Conservation (phyloP, 441 rosid genomes). For the Macaranga tanarius region DNA sequence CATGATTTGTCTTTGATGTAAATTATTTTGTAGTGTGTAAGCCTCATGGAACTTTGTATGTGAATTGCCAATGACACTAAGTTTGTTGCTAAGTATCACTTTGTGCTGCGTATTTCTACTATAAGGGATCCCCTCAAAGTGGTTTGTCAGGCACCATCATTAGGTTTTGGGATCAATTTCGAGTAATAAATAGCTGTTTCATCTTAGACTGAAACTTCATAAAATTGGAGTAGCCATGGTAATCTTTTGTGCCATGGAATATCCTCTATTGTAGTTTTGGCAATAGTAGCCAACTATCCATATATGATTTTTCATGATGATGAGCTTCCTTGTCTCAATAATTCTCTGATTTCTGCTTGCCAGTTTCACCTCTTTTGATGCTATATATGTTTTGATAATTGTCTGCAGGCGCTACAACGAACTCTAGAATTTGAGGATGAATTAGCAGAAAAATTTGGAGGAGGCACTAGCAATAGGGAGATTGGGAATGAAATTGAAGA, state of each 20-base stretch:
- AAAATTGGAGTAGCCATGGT: not conserved
- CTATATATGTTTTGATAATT: slow-evolving; percentile 30
- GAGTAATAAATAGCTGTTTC: not conserved
- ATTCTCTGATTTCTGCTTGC: slow-evolving; percentile 17
- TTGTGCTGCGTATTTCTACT: not conserved
- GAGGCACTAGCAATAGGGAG: slow-evolving; percentile 64
- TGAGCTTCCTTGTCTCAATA: not conserved
- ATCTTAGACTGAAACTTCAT: not conserved
- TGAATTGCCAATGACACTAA: not conserved
- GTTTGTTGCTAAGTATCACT: not conserved
- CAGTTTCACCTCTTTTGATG: slow-evolving; percentile 21
- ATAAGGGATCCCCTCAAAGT: not conserved
- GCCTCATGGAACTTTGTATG: not conserved
- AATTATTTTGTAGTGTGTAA: not conserved
- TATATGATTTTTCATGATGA: not conserved
- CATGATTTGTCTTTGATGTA: not conserved
- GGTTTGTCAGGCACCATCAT: not conserved
- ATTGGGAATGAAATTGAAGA: slow-evolving; percentile 79
- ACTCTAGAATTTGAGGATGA: slow-evolving; percentile 98
- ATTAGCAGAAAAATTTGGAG: slow-evolving; percentile 96
- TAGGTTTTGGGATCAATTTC: not conserved
- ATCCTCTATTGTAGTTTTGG: not conserved
- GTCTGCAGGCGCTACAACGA: slow-evolving; percentile 80
- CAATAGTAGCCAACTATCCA: not conserved
- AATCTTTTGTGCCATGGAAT: not conserved